Evolutionary conservation across 169 alveolate genomes (phyloP).

Genomic region (Eimeria necatrix): DNA sequence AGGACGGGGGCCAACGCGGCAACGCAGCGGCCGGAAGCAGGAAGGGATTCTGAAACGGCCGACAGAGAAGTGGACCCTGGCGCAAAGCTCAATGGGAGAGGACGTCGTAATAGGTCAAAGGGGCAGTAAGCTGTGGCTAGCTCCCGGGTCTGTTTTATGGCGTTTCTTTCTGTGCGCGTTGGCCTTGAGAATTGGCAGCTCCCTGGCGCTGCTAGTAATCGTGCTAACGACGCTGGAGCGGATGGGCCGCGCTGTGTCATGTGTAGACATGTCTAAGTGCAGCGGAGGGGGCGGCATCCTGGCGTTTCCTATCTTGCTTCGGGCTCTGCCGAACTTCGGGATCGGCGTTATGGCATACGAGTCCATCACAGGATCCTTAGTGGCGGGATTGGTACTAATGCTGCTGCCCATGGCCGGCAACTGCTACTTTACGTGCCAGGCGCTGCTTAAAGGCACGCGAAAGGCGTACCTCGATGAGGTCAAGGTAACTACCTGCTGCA

Average conservation of each 20-base stretch:
- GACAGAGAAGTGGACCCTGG: neutral
- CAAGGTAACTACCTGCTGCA: conserved; percentile 36
- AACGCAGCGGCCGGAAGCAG: too few relatives aligned
- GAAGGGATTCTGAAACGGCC: neutral
- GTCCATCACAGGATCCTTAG: conserved; percentile 45
- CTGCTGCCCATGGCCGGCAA: conserved; percentile 58
- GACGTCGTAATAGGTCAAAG: neutral
- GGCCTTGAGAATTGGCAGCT: conserved; percentile 2
- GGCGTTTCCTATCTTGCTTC: conserved; percentile 31
- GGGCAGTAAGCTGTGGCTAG: neutral
- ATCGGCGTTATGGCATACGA: conserved; percentile 30
- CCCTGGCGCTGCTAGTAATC: conserved; percentile 32
- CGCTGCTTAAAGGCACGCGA: conserved; percentile 51
- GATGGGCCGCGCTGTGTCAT: conserved; percentile 58
- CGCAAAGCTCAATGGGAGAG: neutral
- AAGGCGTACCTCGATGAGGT: conserved; percentile 43
- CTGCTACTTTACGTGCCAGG: conserved; percentile 45
- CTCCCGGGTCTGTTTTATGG: conserved; percentile 54
- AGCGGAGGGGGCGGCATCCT: conserved; percentile 22
- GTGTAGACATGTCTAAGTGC: conserved; percentile 46
- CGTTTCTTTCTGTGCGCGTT: conserved; percentile 51
- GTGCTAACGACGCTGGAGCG: conserved; percentile 54
- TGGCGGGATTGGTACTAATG: conserved; percentile 61
- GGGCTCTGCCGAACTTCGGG: conserved; percentile 42
- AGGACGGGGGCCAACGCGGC: neutral